These are phyloP conservation scores for Abeoforma whisleri DNA, from an alignment of 78 protist genomes.

Conservation along the genomic window DNA sequence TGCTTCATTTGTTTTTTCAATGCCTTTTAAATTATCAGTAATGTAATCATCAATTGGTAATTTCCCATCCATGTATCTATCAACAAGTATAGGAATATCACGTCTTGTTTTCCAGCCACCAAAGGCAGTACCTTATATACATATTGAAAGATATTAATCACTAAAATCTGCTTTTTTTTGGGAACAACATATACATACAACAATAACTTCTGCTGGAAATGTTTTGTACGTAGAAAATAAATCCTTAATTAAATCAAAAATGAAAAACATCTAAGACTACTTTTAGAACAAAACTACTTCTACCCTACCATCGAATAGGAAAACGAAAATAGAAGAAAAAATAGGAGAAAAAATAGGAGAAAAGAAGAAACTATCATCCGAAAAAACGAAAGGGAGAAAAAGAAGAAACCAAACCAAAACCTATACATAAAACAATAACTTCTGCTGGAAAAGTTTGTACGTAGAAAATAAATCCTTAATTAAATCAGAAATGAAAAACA, in stretches of 20 bases:
- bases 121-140: conserved; percentile 71
- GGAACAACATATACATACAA: not conserved
- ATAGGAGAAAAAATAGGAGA: too few relatives aligned
- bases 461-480: not conserved
- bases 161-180: not conserved
- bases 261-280: not conserved
- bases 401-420: too few relatives aligned
- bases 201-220: not conserved
- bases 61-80: conserved; percentile 46
- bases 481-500: not conserved
- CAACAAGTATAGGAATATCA: conserved; percentile 57
- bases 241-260: not conserved
- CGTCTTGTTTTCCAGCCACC: conserved; percentile 60
- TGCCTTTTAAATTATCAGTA: not conserved
- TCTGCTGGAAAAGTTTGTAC: not conserved
- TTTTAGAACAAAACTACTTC: not conserved
- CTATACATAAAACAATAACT: not conserved
- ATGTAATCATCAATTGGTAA: conserved; percentile 18
- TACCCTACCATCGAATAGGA: too few relatives aligned
- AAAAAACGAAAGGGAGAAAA: too few relatives aligned
- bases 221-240: not conserved
- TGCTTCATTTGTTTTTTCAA: conserved; percentile 12
- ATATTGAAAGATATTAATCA: conserved; percentile 12
- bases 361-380: too few relatives aligned
- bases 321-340: too few relatives aligned